These are phyloP conservation scores for Erythrophleum ivorense DNA, from an alignment of 331 rosid genomes.

Conservation along the genomic window DNA sequence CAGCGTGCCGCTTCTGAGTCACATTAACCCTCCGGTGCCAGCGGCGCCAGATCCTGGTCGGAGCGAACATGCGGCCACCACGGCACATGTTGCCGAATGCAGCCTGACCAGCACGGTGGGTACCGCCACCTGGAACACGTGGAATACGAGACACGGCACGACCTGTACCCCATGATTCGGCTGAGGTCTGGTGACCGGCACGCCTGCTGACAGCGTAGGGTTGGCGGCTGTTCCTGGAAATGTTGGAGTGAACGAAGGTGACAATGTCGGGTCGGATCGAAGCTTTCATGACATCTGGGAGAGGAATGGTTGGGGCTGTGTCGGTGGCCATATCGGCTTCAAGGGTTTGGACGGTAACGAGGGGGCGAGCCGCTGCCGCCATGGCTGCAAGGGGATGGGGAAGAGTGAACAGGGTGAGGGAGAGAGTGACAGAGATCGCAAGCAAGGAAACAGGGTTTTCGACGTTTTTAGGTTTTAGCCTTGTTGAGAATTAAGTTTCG, in stretches of 20 bases:
- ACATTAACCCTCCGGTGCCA: conserved; percentile 75
- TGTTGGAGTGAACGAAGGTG: conserved; percentile 34
- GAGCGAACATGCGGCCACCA: conserved; percentile 75
- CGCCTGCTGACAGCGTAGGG: conserved; percentile 37
- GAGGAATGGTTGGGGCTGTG: conserved; percentile 5
- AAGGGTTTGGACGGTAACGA: conserved; percentile 29
- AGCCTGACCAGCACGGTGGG: conserved; percentile 69
- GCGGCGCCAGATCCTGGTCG: conserved; percentile 77
- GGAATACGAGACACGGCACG: conserved; percentile 40
- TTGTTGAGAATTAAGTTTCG: neutral
- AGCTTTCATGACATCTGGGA: conserved; percentile 35
- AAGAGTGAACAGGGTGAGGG: neutral
- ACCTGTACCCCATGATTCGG: conserved; percentile 39
- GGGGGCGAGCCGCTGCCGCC: conserved; percentile 35
- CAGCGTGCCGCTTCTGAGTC: conserved; percentile 67
- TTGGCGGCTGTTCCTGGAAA: conserved; percentile 33
- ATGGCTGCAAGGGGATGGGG: neutral
- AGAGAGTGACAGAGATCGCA: neutral
- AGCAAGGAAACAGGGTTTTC: neutral
- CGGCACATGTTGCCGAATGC: conserved; percentile 82
- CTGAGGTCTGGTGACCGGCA: conserved; percentile 38
- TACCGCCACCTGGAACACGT: conserved; percentile 37
- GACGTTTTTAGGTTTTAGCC: neutral
- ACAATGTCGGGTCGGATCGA: conserved; percentile 35
- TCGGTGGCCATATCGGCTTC: conserved; percentile 36